Evolutionary conservation across 1,284 basidiomycete genomes (phyloP).

Genomic region (Kwoniella shivajii): DNA sequence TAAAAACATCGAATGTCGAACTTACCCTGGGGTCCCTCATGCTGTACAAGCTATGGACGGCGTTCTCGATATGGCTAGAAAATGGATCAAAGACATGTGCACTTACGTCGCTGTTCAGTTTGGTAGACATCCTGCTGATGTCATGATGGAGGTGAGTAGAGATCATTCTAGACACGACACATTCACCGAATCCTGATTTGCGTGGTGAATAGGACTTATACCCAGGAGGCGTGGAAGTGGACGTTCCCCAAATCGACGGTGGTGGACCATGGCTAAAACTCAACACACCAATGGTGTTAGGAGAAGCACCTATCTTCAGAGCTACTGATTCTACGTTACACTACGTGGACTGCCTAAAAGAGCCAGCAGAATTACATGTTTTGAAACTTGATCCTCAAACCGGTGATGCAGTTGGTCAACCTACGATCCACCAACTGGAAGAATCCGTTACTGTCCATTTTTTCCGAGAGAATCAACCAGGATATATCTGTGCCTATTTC

Average conservation of each 20-base stretch:
- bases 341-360: constrained; percentile 26
- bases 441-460: constrained; percentile 25
- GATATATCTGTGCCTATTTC: constrained; percentile 26
- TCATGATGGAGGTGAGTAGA: constrained; percentile 15
- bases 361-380: constrained; percentile 23
- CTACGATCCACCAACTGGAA: constrained; percentile 13
- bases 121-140: constrained; percentile 20
- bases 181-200: background rate
- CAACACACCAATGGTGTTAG: constrained; percentile 18
- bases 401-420: constrained; percentile 15
- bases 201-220: constrained; percentile 13
- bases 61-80: constrained; percentile 14
- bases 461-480: constrained; percentile 22
- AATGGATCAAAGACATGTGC: constrained; percentile 22
- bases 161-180: no score
- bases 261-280: constrained; percentile 20
- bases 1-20: constrained; percentile 60
- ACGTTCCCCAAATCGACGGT: constrained; percentile 14
- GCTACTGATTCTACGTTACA: constrained; percentile 20
- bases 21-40: constrained; percentile 21
- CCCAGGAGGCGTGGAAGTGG: constrained; percentile 14
- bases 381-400: constrained; percentile 14
- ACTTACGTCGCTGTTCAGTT: constrained; percentile 17
- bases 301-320: constrained; percentile 21
- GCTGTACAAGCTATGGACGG: constrained; percentile 23